Base-by-base conservation (phyloP, 2,329 filamentous ascomycete genomes). In the Akanthomyces uredinophilus region DNA sequence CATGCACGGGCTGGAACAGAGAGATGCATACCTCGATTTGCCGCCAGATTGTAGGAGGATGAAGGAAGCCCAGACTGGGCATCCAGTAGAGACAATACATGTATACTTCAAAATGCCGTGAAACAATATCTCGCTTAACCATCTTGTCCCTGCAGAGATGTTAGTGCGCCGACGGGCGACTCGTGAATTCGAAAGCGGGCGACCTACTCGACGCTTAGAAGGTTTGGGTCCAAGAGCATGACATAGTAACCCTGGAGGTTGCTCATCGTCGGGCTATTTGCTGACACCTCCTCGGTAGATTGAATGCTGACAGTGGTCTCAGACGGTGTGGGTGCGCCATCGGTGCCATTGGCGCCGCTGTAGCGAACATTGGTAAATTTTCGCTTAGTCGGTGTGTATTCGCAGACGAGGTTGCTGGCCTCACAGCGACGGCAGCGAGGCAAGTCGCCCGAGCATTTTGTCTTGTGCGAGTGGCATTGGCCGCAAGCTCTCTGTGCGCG, bases 401-500 rank as follows among this genome's bases (percentile, higher is more conserved):
- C 76, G 68, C 77, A 79, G 18, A 60, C 54, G n/a, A 78, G 64
- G 29, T 70, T 69, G 35, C 68, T 67, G 1, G 64, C 64, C 51
- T 74, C 71, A 64, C 77, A 79, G 60, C 77, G 68, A 64, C 73
- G 72, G 64, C 77, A 79, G 32, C 67, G 68, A 6, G 76, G 76
- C 51, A 76, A 61, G 55, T 78, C 76, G 22, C 76, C 75, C 1
- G 75, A 77, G 63, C 77, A 79, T 63, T 77, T 78, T 1, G 76
- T 78, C 66, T 79, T 79, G 66, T 78, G 75, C 3, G 70, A 62
- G 64, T 78, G 76, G 37, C 77, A 79, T 57, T 77, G 71, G 27
- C 69, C 71, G 65, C 77, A 79, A n/a, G 77, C 76, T 55, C 75
- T 66, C 60, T 78, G 77, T 4, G 76, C 76, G 41, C 77, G 72